Evolutionary conservation across 139 green algal genomes (phyloP), one percentile per base, ranked within the genome.

Genomic region (Micromonas commoda): DNA sequence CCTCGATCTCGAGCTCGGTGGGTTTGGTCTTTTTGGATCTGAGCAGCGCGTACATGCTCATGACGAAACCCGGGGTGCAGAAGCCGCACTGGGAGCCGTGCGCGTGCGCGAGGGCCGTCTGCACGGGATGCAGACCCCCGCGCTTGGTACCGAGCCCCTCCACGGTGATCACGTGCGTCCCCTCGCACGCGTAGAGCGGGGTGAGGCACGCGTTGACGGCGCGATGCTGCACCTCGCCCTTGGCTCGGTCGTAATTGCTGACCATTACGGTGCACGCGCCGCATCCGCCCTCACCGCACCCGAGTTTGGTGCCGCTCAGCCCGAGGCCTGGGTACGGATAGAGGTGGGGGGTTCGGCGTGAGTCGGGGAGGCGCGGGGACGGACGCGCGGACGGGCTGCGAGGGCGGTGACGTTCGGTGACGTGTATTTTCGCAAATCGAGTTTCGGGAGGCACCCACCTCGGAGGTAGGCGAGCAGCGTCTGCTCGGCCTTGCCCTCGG

Each of bases 41-140:
- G 71, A 98, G 87, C 80, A 98, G 83, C 1, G 84, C 72, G 69
- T 97, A 97, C 94, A 98, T 98, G 77, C 78, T 89, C 95, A 98
- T 98, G 0, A 98, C 93, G 83, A 98, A 98, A 26, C 94, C 94
- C 21, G 94, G 94, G 1, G 94, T 98, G 89, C 94, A 98, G 85
- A 98, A 98, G 29, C 94, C 94, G 81, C 94, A 98, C 86, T 98
- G 94, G 0, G 86, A 94, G 68, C 94, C 94, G 83, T 98, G 94
- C 24, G 91, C 84, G 35, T 90, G 86, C 31, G 93, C 89, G 32
- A 98, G 86, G 9, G 39, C 21, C 61, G 92, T 86, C 77, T 98
- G 94, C 2, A 98, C 85, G 0, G 94, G 95, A 82, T 98, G 94
- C 77, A 98, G 81, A 0, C 93, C 94, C 3, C 87, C 81, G 0